Percentiles rank a stretch among this genome's conserved stretches.
phyloP scores from a whole-genome alignment of 306 rosid species.

The Inga leiocalycina region DNA sequence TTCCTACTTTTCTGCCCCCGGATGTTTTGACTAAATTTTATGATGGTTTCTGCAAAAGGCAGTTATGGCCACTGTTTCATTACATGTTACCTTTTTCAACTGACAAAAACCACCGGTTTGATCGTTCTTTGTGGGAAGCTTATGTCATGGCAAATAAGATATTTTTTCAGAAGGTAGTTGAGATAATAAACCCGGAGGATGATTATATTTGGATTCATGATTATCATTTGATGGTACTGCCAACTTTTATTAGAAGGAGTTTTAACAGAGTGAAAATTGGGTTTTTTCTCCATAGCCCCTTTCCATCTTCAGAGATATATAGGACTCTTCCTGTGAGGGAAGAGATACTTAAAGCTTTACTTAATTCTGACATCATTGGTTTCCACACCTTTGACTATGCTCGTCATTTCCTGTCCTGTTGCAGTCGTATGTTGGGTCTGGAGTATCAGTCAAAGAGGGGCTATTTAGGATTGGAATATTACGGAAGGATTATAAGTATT shows the following conservation, averaged over 20 bases:
- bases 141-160: constrained; percentile 74
- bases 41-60: constrained; percentile 81
- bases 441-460: constrained; percentile 88
- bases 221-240: constrained; percentile 89
- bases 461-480: constrained; percentile 81
- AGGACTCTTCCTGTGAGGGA: constrained; percentile 83
- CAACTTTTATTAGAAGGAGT: constrained; percentile 72
- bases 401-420: constrained; percentile 86
- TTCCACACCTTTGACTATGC: constrained; percentile 91
- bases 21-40: constrained; percentile 66
- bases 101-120: constrained; percentile 67
- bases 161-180: constrained; percentile 72
- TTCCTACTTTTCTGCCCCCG: constrained; percentile 74
- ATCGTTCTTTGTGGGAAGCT: constrained; percentile 78
- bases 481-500: constrained; percentile 78
- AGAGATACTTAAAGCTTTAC: constrained; percentile 81
- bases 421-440: constrained; percentile 89
- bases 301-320: constrained; percentile 88
- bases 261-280: constrained; percentile 80
- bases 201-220: constrained; percentile 87
- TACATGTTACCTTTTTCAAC: constrained; percentile 77
- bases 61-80: constrained; percentile 86
- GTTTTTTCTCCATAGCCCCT: constrained; percentile 86
- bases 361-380: constrained; percentile 80
- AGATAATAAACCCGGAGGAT: constrained; percentile 80